Evolutionary conservation across 345 rosid genomes (phyloP).

Genomic region (Tarenaya hassleriana): DNA sequence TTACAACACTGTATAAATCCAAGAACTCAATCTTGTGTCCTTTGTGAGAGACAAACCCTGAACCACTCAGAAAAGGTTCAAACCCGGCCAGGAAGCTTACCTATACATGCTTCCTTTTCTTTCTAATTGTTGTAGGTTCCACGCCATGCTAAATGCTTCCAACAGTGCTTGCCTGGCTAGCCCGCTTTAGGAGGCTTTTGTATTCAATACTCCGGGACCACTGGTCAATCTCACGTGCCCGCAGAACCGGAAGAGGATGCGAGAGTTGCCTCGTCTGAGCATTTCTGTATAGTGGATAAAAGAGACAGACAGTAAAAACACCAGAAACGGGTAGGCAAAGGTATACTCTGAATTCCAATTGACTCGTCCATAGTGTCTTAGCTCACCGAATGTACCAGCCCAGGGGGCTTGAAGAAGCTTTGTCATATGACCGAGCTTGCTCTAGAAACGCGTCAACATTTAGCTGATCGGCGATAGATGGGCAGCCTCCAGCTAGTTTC

Average conservation of each 20-base stretch:
- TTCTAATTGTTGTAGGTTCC: not conserved
- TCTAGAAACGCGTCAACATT: slow-evolving; percentile 93
- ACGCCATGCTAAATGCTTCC: slow-evolving; percentile 34
- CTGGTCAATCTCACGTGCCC: slow-evolving; percentile 91
- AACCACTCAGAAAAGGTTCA: slow-evolving; percentile 7
- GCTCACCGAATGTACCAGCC: slow-evolving; percentile 92
- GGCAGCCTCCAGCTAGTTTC: slow-evolving; percentile 95
- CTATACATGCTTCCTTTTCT: slow-evolving; percentile 19
- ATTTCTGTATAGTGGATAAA: slow-evolving; percentile 45
- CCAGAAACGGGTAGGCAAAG: not conserved
- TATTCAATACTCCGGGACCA: slow-evolving; percentile 87
- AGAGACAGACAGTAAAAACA: slow-evolving; percentile 19
- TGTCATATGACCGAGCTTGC: slow-evolving; percentile 93
- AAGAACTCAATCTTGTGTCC: slow-evolving; percentile 14
- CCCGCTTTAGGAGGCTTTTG: slow-evolving; percentile 57
- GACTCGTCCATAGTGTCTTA: not conserved
- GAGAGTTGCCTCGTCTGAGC: slow-evolving; percentile 93
- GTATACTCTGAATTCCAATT: not conserved
- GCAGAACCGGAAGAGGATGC: slow-evolving; percentile 95
- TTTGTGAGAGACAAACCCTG: slow-evolving; percentile 9
- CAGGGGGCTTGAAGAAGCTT: slow-evolving; percentile 81
- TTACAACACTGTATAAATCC: slow-evolving; percentile 10
- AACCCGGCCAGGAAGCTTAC: slow-evolving; percentile 5
- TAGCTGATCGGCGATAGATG: slow-evolving; percentile 87
- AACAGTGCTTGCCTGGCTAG: slow-evolving; percentile 31